A percentile compares a stretch with the other conserved stretches of the same genome.
These are phyloP conservation scores for Corinectria fuckeliana DNA, from an alignment of 2,329 filamentous ascomycete genomes.

Conservation along the genomic window DNA sequence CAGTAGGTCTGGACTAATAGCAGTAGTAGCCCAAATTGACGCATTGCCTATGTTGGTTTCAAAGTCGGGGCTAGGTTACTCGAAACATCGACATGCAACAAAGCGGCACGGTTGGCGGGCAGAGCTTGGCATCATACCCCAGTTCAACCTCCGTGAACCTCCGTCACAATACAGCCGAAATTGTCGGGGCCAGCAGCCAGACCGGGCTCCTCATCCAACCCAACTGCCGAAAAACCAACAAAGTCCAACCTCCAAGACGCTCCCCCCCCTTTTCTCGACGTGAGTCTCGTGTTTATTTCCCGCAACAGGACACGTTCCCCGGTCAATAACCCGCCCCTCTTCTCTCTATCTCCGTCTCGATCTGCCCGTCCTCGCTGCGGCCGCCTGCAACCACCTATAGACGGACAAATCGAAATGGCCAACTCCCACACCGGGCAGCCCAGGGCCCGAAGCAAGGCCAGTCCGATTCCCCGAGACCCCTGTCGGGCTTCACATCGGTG, in stretches of 20 bases:
- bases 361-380: not conserved
- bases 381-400: not conserved
- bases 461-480: not conserved
- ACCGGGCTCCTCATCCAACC: not conserved
- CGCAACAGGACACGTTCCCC: conserved; percentile 9
- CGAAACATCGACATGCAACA: conserved; percentile 2
- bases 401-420: not conserved
- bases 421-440: not conserved
- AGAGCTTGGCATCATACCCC: not conserved
- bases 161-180: conserved; percentile 12
- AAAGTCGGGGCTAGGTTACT: not conserved
- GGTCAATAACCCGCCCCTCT: not conserved
- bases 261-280: no score
- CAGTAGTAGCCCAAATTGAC: not conserved
- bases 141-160: not conserved
- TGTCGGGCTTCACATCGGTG: not conserved
- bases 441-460: not conserved
- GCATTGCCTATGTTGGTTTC: conserved; percentile 6
- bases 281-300: not conserved
- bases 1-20: no score
- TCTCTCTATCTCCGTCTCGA: not conserved
- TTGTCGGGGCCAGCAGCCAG: conserved; percentile 1
- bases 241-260: no score
- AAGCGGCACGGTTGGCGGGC: conserved; percentile 6
- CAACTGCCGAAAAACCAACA: conserved; percentile 8